Base-by-base conservation (phyloP, 176 grass and related monocot species). In the Carex kokanica region DNA sequence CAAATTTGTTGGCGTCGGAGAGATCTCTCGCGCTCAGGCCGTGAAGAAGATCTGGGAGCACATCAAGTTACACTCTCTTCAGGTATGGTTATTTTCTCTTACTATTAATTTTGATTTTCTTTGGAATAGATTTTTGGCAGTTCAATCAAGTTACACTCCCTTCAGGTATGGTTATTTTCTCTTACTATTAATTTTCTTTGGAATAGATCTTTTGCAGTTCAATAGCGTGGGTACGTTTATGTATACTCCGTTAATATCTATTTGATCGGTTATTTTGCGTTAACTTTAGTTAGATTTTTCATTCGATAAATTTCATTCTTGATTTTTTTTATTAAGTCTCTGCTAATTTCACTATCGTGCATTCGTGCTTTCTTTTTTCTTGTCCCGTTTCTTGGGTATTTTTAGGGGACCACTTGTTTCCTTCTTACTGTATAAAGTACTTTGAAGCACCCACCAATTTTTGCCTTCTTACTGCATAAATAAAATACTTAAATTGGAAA, bases 31-130 rank as follows among this genome's bases (percentile, higher is more conserved):
- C 64, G 0, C 72, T 74, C 24, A 74, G 55, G 92, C 49, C 64
- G 0, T 89, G 38, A 93, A 92, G 91, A 85, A 91, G 84, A 21
- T 99, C 86, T 99, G 96, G 96, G 85, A 62, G 3, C 85, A 99
- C 80, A 90, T 99, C 96, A 99, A 99, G 89, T 64, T 80, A 24
- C 64, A 92, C 6, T 60, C 67, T 24, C 96, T 99, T 53, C 96
- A 99, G 96, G 96, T 99, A 84, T 17, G 25, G 38, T 9, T 38
- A 72, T 72, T 21, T 23, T 72, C n/a, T 23, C 7, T 20, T 45
- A 5, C 38, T 72, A 5, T 47, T 23, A 47, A 21, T 2, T 47
- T 20, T 21, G n/a, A 20, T 4, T 45, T n/a, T 20, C n/a, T 3
- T 5, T 72, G 15, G 17, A 49, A 8, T 13, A 47, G n/a, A 49